Percentiles rank a stretch among this genome's conserved stretches.
Evolutionary conservation across 164 flowering plant species (phyloP).

Genomic region (Liriodendron chinense): DNA sequence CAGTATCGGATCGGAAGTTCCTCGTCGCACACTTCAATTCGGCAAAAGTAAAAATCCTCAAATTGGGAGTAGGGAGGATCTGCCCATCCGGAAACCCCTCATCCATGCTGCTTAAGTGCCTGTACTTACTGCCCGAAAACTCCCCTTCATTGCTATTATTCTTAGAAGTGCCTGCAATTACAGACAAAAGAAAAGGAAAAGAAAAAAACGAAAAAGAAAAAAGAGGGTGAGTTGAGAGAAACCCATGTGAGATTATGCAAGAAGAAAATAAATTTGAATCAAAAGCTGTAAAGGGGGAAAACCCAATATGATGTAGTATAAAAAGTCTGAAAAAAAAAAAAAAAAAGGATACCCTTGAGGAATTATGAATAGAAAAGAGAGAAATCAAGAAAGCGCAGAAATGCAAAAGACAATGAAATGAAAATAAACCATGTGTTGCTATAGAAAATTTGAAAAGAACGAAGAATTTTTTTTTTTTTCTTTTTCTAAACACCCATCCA

Average conservation of each 20-base stretch:
- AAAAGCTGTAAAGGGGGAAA: not conserved
- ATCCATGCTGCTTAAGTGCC: conserved; percentile 9
- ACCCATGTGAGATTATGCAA: not conserved
- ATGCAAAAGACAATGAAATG: no score
- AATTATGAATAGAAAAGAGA: not conserved
- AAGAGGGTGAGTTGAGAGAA: not conserved
- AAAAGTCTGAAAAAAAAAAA: not conserved
- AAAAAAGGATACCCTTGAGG: not conserved
- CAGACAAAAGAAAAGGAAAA: not conserved
- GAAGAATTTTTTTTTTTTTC: no score
- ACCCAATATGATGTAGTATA: not conserved
- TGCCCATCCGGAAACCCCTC: conserved; percentile 37
- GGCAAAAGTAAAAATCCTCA: conserved; percentile 49
- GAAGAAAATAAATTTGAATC: not conserved
- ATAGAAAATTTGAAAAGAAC: no score
- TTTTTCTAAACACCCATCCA: no score
- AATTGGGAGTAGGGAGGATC: conserved; percentile 40
- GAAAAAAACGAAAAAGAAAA: no score
- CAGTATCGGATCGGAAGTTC: conserved; percentile 47
- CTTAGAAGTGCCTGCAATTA: not conserved
- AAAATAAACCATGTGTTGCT: no score
- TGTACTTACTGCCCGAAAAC: not conserved
- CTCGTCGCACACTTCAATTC: conserved; percentile 55
- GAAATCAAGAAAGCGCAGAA: no score
- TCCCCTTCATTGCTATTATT: not conserved